Evolutionary conservation across 2,329 filamentous ascomycete species (phyloP).

Genomic region (Penicillium paneum): DNA sequence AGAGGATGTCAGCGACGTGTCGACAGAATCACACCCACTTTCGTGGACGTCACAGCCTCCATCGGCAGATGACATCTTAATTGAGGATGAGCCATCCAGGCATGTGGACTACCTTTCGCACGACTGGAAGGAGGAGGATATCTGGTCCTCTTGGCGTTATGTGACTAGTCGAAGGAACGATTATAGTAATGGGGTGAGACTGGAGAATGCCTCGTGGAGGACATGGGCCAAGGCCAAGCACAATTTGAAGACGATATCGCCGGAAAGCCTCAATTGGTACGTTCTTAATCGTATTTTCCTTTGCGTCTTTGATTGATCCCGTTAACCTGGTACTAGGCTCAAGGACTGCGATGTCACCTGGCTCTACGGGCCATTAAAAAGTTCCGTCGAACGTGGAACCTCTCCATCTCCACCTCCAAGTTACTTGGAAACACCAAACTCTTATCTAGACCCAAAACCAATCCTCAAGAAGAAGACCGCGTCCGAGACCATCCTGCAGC

Average conservation of each 20-base stretch:
- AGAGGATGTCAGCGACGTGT: conserved; percentile 22
- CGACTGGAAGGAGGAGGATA: conserved; percentile 91
- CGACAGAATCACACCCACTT: conserved; percentile 45
- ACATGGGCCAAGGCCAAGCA: conserved; percentile 95
- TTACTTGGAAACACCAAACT: conserved; percentile 59
- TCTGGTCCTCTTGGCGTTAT: conserved; percentile 96
- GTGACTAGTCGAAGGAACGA: conserved; percentile 75
- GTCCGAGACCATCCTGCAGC: conserved; percentile 90
- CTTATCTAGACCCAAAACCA: conserved; percentile 75
- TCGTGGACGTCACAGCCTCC: conserved; percentile 58
- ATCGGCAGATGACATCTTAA: conserved; percentile 75
- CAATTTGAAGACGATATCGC: conserved; percentile 79
- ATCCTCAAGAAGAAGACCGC: conserved; percentile 96
- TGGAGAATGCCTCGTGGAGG: conserved; percentile 96
- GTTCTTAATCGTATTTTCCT: conserved; percentile 29
- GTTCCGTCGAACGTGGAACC: conserved; percentile 49
- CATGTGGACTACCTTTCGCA: conserved; percentile 96
- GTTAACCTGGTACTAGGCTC: conserved; percentile 59
- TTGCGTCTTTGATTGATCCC: conserved; percentile 1
- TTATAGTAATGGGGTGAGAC: conserved; percentile 73
- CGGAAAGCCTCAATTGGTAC: conserved; percentile 90
- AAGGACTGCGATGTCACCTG: conserved; percentile 98
- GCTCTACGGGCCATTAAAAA: conserved; percentile 91
- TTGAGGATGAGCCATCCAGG: conserved; percentile 71
- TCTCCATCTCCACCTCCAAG: conserved; percentile 49